Conservation (phyloP, 139 green algal genomes). For the Desmodesmus armatus region DNA sequence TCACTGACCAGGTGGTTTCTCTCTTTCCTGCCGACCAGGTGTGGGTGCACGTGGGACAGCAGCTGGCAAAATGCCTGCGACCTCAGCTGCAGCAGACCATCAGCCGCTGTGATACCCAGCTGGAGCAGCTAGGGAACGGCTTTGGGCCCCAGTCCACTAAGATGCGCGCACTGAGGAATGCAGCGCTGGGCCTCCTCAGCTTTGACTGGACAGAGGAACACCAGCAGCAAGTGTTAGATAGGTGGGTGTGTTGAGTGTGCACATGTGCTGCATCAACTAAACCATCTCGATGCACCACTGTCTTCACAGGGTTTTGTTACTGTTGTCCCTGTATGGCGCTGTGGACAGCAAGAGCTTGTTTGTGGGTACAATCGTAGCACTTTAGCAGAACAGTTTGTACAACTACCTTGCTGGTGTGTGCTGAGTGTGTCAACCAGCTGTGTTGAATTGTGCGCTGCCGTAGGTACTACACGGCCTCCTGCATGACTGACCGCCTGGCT, state of each 20-base stretch:
- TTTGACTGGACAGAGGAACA: background rate
- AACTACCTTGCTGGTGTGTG: background rate
- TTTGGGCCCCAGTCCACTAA: background rate
- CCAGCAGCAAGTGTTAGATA: slow-evolving; percentile 9
- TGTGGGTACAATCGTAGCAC: no score
- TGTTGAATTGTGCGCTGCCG: no score
- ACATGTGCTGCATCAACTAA: no score
- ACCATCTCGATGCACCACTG: no score
- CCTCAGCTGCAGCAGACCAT: slow-evolving; percentile 17
- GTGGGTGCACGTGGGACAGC: slow-evolving; percentile 1
- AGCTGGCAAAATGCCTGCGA: background rate
- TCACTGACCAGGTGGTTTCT: no score
- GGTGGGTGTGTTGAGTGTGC: background rate
- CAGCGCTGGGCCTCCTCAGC: slow-evolving; percentile 16
- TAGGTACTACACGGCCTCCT: slow-evolving; percentile 13
- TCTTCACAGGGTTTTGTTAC: no score
- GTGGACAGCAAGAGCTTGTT: no score
- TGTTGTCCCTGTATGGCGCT: no score
- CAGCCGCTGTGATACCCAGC: background rate
- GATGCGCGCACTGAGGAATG: background rate
- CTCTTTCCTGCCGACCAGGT: background rate
- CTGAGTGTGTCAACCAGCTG: no score
- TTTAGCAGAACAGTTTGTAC: no score
- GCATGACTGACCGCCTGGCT: slow-evolving; percentile 26
- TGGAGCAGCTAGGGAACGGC: background rate